Evolutionary conservation across 2,329 filamentous ascomycete genomes (phyloP).

Genomic region (Colletotrichum cordylinicola): DNA sequence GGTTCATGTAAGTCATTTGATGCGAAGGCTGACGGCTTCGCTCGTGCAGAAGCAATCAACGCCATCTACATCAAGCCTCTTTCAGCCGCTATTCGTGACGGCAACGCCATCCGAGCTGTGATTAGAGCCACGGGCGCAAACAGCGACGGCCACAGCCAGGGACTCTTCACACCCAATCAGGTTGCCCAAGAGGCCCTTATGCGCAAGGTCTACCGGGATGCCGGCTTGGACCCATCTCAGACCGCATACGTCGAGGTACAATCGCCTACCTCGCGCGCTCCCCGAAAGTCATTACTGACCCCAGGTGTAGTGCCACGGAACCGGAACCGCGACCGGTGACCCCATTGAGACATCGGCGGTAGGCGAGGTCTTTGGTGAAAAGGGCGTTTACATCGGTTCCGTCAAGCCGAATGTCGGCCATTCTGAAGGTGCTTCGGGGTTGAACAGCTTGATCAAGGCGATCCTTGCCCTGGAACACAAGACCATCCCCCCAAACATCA

Average conservation of each 20-base stretch:
- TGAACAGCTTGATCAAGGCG: slow-evolving; percentile 48
- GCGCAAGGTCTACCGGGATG: background rate
- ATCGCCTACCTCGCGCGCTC: slow-evolving; percentile 22
- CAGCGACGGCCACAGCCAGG: slow-evolving; percentile 36
- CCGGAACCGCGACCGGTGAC: slow-evolving; percentile 50
- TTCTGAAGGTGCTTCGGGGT: slow-evolving; percentile 45
- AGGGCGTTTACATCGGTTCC: slow-evolving; percentile 31
- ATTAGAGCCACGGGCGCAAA: slow-evolving; percentile 33
- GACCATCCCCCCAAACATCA: slow-evolving; percentile 42
- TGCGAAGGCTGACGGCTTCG: slow-evolving; percentile 44
- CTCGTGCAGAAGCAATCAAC: slow-evolving; percentile 45
- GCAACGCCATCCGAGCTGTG: slow-evolving; percentile 38
- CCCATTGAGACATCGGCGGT: slow-evolving; percentile 44
- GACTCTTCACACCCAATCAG: slow-evolving; percentile 44
- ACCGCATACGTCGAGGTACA: background rate
- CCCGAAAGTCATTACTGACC: fast-evolving
- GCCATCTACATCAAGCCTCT: slow-evolving; percentile 46
- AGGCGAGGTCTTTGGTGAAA: slow-evolving; percentile 9
- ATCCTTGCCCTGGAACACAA: slow-evolving; percentile 43
- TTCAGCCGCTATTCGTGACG: slow-evolving; percentile 42
- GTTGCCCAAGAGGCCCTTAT: slow-evolving; percentile 35
- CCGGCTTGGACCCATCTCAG: background rate
- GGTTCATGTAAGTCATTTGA: slow-evolving; percentile 33
- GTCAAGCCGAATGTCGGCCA: slow-evolving; percentile 48
- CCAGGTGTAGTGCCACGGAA: slow-evolving; percentile 37